Evolutionary conservation across 1,284 basidiomycete species (phyloP), one percentile per base, ranked within the genome.

Genomic region (Trichosporon ovoides): DNA sequence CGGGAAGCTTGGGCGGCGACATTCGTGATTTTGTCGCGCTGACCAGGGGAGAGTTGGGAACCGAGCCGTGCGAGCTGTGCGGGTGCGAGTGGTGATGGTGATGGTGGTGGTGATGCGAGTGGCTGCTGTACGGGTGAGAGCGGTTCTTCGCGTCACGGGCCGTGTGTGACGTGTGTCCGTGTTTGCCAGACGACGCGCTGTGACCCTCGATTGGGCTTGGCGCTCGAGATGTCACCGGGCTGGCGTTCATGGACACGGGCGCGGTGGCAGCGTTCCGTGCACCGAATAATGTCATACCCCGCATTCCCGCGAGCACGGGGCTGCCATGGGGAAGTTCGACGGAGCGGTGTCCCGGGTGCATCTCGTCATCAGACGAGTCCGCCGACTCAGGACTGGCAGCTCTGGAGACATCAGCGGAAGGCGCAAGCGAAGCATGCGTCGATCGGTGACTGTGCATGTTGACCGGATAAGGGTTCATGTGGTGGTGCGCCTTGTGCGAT

Each of bases 261-360:
- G 77, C 75, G 22, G 77, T 77, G 22, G 66, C 68, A 0, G 72
- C 68, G 53, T 72, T 69, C 31, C 68, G 65, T 22, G 63, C 68
- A 18, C 73, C 68, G 63, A 75, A 74, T 24, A 78, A 61, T n/a
- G 63, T 68, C 77, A 79, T 78, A 43, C 71, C 86, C 57, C 87
- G 83, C 72, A 95, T 80, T 5, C 89, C 87, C 0, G 87, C 88
- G 18, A 93, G 82, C 76, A 92, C 91, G 0, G 91, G 91, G 63
- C 58, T 60, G 19, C 56, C 53, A 14, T 57, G 52, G 2, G 54
- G 22, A 24, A 55, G 57, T 40, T 63, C 55, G 37, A 37, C 20
- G 28, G 51, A 51, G 35, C 40, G 56, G 24, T 65, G 58, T 19
- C 54, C 40, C 20, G 33, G 18, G 38, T 46, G 52, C 37, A 53